Evolutionary conservation across 2,329 filamentous ascomycete species (phyloP).

Genomic region (Fusarium proliferatum): DNA sequence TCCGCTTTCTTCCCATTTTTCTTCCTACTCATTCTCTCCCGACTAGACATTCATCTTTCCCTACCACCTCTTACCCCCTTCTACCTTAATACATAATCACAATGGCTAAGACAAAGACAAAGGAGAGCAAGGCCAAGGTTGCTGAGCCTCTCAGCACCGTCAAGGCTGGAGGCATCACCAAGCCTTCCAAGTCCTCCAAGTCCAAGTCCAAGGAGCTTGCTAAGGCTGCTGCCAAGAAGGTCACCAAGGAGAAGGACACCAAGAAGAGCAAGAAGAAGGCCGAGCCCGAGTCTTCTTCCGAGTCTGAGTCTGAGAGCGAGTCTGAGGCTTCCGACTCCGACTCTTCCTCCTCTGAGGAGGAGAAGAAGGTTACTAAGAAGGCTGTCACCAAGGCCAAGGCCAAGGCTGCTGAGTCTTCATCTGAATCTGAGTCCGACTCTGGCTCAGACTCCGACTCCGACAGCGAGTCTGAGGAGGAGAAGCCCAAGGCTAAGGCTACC

Average conservation of each 20-base stretch:
- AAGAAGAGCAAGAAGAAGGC: slow-evolving; percentile 63
- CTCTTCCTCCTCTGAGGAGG: slow-evolving; percentile 49
- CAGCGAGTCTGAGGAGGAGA: slow-evolving; percentile 50
- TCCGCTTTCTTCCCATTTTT: slow-evolving; percentile 37
- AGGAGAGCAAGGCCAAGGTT: slow-evolving; percentile 63
- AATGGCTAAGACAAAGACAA: slow-evolving; percentile 76
- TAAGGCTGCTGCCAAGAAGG: slow-evolving; percentile 68
- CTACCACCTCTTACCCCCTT: background rate
- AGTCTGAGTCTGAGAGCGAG: slow-evolving; percentile 55
- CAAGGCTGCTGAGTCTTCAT: slow-evolving; percentile 46
- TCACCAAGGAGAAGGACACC: slow-evolving; percentile 58
- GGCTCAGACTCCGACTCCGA: slow-evolving; percentile 50
- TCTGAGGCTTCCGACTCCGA: slow-evolving; percentile 55
- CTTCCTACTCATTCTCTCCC: slow-evolving; percentile 13
- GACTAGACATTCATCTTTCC: slow-evolving; percentile 18
- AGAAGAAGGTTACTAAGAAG: slow-evolving; percentile 54
- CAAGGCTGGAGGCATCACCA: slow-evolving; percentile 75
- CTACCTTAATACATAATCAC: slow-evolving; percentile 47
- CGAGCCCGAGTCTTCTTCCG: slow-evolving; percentile 55
- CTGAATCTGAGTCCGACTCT: slow-evolving; percentile 49
- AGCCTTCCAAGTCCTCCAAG: slow-evolving; percentile 72
- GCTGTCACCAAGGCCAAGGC: slow-evolving; percentile 48
- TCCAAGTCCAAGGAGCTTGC: slow-evolving; percentile 74
- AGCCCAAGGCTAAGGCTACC: slow-evolving; percentile 47
- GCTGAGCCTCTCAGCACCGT: slow-evolving; percentile 63